Conservation (phyloP, 164 flowering plant species). For the Vitis rotundifolia region DNA sequence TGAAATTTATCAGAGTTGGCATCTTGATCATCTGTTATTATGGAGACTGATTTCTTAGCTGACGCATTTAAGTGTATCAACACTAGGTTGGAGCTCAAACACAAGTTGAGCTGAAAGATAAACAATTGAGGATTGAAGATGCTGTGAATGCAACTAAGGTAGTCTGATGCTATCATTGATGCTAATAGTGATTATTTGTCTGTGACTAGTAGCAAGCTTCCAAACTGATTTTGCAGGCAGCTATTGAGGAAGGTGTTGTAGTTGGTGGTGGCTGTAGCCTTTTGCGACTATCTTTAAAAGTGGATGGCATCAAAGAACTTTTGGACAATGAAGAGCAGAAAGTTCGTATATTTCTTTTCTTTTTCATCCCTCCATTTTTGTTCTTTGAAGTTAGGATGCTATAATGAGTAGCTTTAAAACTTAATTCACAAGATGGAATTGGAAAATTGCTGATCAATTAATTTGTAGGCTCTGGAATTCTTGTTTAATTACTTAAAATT, state of each 20-base stretch:
- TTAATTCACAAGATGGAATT: background rate
- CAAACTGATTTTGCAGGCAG: slow-evolving; percentile 55
- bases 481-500: no score
- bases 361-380: background rate
- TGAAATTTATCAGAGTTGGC: background rate
- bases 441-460: background rate
- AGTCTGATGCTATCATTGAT: slow-evolving; percentile 8
- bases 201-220: background rate
- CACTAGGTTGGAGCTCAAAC: slow-evolving; percentile 89
- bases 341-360: slow-evolving; percentile 29
- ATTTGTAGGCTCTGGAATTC: no score
- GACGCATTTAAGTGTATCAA: background rate
- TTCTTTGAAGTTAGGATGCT: background rate
- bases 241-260: slow-evolving; percentile 93
- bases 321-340: slow-evolving; percentile 84
- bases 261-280: slow-evolving; percentile 94
- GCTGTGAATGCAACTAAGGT: slow-evolving; percentile 96
- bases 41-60: background rate
- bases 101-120: slow-evolving; percentile 85
- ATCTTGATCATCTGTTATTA: background rate
- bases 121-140: slow-evolving; percentile 84
- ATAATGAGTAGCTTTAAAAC: background rate
- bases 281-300: slow-evolving; percentile 66
- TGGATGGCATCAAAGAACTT: slow-evolving; percentile 57
- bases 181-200: slow-evolving; percentile 2